Conservation (phyloP, 2,329 filamentous ascomycete genomes). For the Pseudocercospora pini-densiflorae region DNA sequence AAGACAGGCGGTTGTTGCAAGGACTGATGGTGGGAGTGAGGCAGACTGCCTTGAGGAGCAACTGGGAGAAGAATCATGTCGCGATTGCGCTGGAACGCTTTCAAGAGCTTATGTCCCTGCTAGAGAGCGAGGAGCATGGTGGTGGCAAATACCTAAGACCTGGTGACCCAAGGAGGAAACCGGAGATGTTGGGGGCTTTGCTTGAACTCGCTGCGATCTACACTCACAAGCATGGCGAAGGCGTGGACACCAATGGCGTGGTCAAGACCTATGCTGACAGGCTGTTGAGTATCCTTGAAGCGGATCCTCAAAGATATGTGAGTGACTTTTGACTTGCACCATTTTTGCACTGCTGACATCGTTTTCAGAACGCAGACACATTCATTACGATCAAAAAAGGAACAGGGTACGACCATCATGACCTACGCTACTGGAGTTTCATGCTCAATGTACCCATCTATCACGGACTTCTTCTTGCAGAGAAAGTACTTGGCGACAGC, state of each 20-base stretch:
- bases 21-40: conserved; percentile 44
- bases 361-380: neutral
- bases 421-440: conserved; percentile 31
- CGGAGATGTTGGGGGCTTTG: conserved; percentile 47
- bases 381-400: neutral
- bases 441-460: conserved; percentile 44
- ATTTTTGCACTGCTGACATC: neutral
- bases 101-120: conserved; percentile 45
- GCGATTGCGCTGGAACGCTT: conserved; percentile 45
- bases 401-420: conserved; percentile 4
- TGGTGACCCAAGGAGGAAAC: conserved; percentile 41
- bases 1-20: conserved; percentile 37
- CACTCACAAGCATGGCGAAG: conserved; percentile 41
- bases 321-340: neutral
- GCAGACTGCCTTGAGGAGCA: conserved; percentile 37
- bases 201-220: conserved; percentile 50
- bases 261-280: conserved; percentile 47
- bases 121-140: conserved; percentile 49
- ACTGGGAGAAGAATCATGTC: conserved; percentile 45
- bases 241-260: conserved; percentile 42
- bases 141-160: conserved; percentile 26
- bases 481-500: conserved; percentile 46
- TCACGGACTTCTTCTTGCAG: conserved; percentile 50
- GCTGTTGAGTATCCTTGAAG: conserved; percentile 41
- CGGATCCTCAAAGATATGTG: conserved; percentile 20